Base-by-base conservation (phyloP, 768 basidiomycete species). In the Suillus subalutaceus region DNA sequence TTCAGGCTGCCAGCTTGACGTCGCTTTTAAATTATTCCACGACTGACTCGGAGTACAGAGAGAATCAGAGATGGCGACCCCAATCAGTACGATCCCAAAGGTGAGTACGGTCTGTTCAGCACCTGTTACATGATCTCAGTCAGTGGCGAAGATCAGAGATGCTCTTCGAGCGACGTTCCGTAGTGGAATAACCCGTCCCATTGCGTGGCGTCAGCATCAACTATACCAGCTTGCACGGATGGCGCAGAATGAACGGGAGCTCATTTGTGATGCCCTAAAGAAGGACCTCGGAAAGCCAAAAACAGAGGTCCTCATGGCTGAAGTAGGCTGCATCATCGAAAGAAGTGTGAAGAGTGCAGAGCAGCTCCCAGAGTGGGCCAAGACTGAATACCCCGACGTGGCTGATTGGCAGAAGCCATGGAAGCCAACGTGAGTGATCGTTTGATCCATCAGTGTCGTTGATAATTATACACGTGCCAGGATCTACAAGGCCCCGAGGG, bases 171-270 rank as follows among this genome's bases (percentile, higher is more conserved):
- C 76, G 41, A 84, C 84, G 6, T 91, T 90, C 77, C 74, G 74
- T n/a, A 69, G 80, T 0, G 85, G 87, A 4, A 69, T 78, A 46
- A 84, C 87, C 0, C 81, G 79, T n/a, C 77, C 86, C 3, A 69
- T 92, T 46, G 75, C 77, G 66, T 92, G 85, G 83, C 84, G 92
- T 18, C 84, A 85, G 63, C 81, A 84, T 56, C 92, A 93, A 68
- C 81, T 93, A 52, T 79, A 81, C 53, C 87, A 88, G 68, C 81
- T 92, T 40, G 88, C 85, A 32, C 84, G 81, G 30, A 77, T 91
- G 77, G 75, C 82, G 30, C 85, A 90, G 69, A 86, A 90, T n/a
- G 89, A 93, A 74, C 70, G 79, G 4, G 80, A 86, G 4, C 81
- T 78, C 4, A 72, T 92, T 60, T 80, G 80, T 16, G 81, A 83